Evolutionary conservation across 306 rosid genomes (phyloP).

Genomic region (Castanea sativa): DNA sequence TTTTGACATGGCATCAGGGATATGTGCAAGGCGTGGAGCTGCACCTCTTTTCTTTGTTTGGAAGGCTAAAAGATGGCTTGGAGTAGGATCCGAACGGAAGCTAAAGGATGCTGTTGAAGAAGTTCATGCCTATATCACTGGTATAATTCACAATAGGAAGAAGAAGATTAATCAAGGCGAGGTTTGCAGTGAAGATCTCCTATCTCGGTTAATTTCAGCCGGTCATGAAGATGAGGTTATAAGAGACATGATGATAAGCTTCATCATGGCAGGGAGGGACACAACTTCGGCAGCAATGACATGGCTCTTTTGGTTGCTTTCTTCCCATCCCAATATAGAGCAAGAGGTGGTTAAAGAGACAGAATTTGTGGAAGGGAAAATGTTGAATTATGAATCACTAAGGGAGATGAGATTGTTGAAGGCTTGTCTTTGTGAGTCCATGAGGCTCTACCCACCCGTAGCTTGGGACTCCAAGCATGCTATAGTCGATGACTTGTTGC

Average conservation of each 20-base stretch:
- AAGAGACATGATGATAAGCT: conserved; percentile 79
- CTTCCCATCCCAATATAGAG: conserved; percentile 37
- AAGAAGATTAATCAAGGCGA: conserved; percentile 10
- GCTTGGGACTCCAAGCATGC: conserved; percentile 97
- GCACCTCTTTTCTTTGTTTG: conserved; percentile 65
- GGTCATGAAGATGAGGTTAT: conserved; percentile 60
- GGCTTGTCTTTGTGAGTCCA: conserved; percentile 76
- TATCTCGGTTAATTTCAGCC: conserved; percentile 51
- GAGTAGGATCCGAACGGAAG: conserved; percentile 66
- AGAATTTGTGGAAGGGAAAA: neutral
- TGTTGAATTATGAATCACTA: conserved; percentile 40
- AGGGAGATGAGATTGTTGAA: conserved; percentile 51
- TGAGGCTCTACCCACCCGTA: conserved; percentile 89
- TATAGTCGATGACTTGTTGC: conserved; percentile 48
- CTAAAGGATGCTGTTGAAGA: conserved; percentile 52
- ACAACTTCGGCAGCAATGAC: conserved; percentile 90
- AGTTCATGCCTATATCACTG: conserved; percentile 52
- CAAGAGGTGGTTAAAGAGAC: conserved; percentile 49
- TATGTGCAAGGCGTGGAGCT: conserved; percentile 70
- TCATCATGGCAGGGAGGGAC: conserved; percentile 92
- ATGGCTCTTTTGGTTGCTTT: conserved; percentile 85
- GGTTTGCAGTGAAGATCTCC: conserved; percentile 43
- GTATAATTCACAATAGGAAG: conserved; percentile 47
- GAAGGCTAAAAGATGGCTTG: conserved; percentile 74
- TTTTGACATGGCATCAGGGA: conserved; percentile 65